Conservation (phyloP, 2,329 filamentous ascomycete genomes). For the Aspergillus fischeri region DNA sequence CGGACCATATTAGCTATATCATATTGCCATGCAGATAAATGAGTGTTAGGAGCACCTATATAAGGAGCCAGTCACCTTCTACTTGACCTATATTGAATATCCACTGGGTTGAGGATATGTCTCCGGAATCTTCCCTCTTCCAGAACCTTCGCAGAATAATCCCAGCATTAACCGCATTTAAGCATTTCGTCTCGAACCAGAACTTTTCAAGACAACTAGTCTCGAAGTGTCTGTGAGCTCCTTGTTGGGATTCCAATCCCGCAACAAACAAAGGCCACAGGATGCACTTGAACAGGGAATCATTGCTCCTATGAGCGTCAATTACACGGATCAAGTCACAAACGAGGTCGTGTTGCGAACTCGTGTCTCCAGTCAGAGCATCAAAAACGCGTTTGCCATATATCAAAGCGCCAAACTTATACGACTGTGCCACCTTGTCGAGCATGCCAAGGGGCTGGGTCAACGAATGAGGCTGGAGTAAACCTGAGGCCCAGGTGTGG, state of each 20-base stretch:
- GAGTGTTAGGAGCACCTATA: too few species aligned
- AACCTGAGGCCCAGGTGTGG: neutral
- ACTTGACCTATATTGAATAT: too few species aligned
- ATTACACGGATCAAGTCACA: conserved; percentile 4
- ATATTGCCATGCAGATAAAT: too few species aligned
- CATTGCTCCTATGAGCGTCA: conserved; percentile 1
- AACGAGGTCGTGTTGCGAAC: neutral
- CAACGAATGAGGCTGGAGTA: neutral
- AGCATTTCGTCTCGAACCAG: conserved; percentile 17
- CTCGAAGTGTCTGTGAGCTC: conserved; percentile 1
- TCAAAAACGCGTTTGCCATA: conserved; percentile 11
- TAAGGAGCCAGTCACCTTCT: too few species aligned
- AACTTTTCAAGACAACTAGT: conserved; percentile 8
- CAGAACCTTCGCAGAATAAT: conserved; percentile 15
- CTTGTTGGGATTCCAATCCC: conserved; percentile 13
- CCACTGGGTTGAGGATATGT: too few species aligned
- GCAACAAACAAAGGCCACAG: conserved; percentile 20
- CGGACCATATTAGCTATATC: too few species aligned
- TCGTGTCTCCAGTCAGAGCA: neutral
- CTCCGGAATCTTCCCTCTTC: neutral
- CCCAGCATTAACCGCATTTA: conserved; percentile 19
- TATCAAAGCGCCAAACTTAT: conserved; percentile 10
- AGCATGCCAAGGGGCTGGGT: neutral
- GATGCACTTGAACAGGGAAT: conserved; percentile 18
- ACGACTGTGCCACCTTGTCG: conserved; percentile 2